Base-by-base conservation (phyloP, 768 basidiomycete species). In the Hygrocybe coccinea region DNA sequence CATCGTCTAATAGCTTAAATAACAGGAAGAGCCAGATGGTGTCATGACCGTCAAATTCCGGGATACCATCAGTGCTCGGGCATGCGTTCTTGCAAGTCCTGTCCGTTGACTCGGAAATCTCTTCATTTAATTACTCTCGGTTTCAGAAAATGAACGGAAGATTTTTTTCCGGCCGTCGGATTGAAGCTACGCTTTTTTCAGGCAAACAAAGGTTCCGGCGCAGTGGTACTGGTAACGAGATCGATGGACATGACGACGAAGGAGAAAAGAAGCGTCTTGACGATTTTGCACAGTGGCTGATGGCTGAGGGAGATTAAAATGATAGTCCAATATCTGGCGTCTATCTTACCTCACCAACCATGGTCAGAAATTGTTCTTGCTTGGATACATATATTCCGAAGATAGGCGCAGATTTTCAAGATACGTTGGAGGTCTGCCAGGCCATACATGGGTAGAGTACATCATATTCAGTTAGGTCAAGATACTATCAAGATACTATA, bases 21-120 rank as follows among this genome's bases (percentile, higher is more conserved):
- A 5, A 9, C 71, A 99, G 94, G 84, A 87, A 77, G 97, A 99
- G 69, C 72, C 83, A 34, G 92, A 95, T 36, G 95, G 97, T 3
- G 72, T 98, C 59, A 97, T 98, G 84, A 95, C 94, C 0, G 86
- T 98, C 59, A 97, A 97, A 63, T 99, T 97, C 76, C 85, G 85
- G 55, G 95, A 97, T 64, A 81, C 90, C 12, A 62, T 95, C n/a
- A 84, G 91, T 56, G 97, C 97, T 4, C 87, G 95, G 69, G 95
- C 93, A 3, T 99, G 95, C 63, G 75, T 99, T 17, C 56, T 92
- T 58, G 93, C 90, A 60, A 60, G 87, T 76, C 25, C 45, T 50
- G 36, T 60, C 57, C 24, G 14, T 47, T 22, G 24, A 47, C 37
- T 29, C 33, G 12, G 24, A 19, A 5, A 19, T 11, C 15, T 21